Evolutionary conservation across 805 yeast species (phyloP), one percentile per base, ranked within the genome.

Genomic region (Candida insectorum): DNA sequence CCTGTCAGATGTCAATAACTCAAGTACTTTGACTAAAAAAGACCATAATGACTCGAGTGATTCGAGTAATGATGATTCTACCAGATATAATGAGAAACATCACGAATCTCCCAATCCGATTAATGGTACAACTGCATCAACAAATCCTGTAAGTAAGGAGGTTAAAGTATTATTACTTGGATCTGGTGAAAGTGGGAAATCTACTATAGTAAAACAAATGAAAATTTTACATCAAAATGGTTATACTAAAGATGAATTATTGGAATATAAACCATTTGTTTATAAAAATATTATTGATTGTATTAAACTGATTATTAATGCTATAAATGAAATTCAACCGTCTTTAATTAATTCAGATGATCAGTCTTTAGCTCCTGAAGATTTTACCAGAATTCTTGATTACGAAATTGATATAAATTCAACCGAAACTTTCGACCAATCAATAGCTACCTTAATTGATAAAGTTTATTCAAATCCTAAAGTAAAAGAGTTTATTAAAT

Each of bases 101-200:
- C 8, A 20, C 11, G 10, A 20, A 20, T 20, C 23, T 11, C 8
- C 11, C 8, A 9, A 24, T 12, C 26, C 26, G n/a, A 12, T 24
- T 8, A 19, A n/a, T 16, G 24, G 30, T 19, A 28, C 24, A 4
- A 16, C 24, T 16, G 13, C 5, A 10, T 17, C 7, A 15, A 5
- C 15, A 6, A 21, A 13, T 13, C 31, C 8, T 17, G 6, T 21
- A 9, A 53, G 45, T 16, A 54, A 71, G 41, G 85, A 77, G 38
- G 77, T 80, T 34, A 88, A 88, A 54, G 79, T 89, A 29, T 65
- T 89, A 23, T 65, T 89, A 21, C 60, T 84, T 30, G 93, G 98
- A 4, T 84, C 96, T 0, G 98, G 97, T 11, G 94, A 84, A 51
- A 71, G 81, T 41, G 94, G 94, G 4, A 85, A 84, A 51, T 79